phyloP scores from a whole-genome alignment of 2,329 filamentous ascomycete species.

The Knufia fluminis region DNA sequence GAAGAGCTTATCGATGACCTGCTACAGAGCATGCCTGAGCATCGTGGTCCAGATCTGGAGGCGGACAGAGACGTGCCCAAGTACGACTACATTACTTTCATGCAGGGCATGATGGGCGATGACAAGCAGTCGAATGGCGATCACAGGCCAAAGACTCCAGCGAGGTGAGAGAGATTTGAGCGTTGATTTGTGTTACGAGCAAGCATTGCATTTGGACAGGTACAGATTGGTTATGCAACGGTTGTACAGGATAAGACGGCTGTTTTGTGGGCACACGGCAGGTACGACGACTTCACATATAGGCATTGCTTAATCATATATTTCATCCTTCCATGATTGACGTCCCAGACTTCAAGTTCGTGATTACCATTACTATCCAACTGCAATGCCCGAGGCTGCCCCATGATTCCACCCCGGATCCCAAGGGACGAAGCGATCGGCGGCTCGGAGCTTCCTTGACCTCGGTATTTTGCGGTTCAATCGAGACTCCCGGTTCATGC shows the following conservation, averaged over 20 bases:
- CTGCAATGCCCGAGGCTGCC: no score
- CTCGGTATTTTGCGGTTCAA: background rate
- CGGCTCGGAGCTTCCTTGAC: background rate
- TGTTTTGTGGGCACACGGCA: background rate
- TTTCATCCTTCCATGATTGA: background rate
- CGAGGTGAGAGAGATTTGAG: conserved; percentile 3
- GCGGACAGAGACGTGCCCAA: conserved; percentile 77
- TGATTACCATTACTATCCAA: no score
- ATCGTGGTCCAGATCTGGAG: conserved; percentile 75
- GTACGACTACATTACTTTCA: conserved; percentile 94
- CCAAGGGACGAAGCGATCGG: background rate
- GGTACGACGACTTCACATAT: background rate
- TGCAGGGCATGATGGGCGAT: conserved; percentile 68
- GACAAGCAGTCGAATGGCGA: conserved; percentile 15
- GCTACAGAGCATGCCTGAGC: conserved; percentile 72
- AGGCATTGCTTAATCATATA: background rate
- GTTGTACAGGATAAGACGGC: background rate
- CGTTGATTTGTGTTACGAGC: background rate
- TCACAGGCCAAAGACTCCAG: conserved; percentile 15
- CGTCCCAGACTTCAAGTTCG: no score
- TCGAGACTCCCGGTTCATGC: background rate
- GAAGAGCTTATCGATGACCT: conserved; percentile 96
- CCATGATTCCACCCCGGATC: background rate
- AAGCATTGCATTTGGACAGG: background rate
- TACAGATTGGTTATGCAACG: background rate